Evolutionary conservation across 305 asterid genomes (phyloP).

Genomic region (Stenogyne calaminthoides): DNA sequence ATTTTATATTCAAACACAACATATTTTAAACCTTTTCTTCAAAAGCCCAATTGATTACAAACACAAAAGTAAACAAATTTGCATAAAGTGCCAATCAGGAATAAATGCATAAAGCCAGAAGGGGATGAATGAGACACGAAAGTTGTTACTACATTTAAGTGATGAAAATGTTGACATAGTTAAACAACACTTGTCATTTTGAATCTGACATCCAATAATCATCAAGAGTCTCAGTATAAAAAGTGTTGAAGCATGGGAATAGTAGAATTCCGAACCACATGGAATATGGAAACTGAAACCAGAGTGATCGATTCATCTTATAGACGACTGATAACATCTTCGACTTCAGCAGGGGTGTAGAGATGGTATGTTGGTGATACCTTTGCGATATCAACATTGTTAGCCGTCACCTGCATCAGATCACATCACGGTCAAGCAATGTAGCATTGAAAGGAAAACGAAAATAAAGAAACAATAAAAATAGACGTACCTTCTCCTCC

Average conservation of each 20-base stretch:
- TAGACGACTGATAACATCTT: slow-evolving; percentile 74
- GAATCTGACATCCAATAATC: not conserved
- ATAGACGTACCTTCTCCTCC: slow-evolving; percentile 82
- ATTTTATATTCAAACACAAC: no score
- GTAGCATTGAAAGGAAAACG: not conserved
- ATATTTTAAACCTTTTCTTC: not conserved
- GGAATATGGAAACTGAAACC: not conserved
- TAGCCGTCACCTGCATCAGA: slow-evolving; percentile 73
- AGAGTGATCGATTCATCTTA: slow-evolving; percentile 31
- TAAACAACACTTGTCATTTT: slow-evolving; percentile 6
- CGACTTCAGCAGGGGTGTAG: slow-evolving; percentile 79
- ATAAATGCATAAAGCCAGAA: not conserved
- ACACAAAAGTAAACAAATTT: not conserved
- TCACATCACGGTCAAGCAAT: not conserved
- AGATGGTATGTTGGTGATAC: slow-evolving; percentile 83
- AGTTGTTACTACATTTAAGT: slow-evolving; percentile 12
- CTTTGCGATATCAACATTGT: slow-evolving; percentile 86
- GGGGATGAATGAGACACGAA: not conserved
- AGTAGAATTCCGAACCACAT: not conserved
- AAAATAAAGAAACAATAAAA: not conserved
- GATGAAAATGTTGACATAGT: slow-evolving; percentile 17
- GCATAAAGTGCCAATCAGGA: not conserved
- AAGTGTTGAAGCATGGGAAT: slow-evolving; percentile 8
- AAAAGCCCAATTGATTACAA: not conserved
- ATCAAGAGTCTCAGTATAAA: slow-evolving; percentile 12